phyloP scores from a whole-genome alignment of 2,329 filamentous ascomycete species.

The Arachnomyces sp. region DNA sequence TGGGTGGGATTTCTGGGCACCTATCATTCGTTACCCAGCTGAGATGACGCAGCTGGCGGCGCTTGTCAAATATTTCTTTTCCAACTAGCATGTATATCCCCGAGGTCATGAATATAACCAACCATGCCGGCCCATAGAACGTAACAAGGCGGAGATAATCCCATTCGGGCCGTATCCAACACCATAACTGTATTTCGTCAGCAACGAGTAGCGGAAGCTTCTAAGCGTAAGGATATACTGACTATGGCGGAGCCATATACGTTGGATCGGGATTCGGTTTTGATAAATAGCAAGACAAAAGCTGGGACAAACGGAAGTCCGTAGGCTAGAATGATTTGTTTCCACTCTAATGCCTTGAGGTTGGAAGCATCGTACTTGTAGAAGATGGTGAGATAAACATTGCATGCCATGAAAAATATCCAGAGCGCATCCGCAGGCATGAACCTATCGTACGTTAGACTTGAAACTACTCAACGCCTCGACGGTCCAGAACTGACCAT shows the following conservation, averaged over 20 bases:
- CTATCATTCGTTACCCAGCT: conserved; percentile 34
- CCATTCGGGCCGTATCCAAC: conserved; percentile 62
- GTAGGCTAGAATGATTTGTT: conserved; percentile 62
- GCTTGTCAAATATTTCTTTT: conserved; percentile 43
- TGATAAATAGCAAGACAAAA: conserved; percentile 58
- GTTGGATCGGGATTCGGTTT: conserved; percentile 42
- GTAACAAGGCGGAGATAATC: conserved; percentile 63
- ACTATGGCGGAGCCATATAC: conserved; percentile 66
- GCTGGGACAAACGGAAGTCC: conserved; percentile 64
- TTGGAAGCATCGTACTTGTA: conserved; percentile 58
- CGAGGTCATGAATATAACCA: conserved; percentile 32
- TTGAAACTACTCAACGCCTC: conserved; percentile 6
- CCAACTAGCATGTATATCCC: conserved; percentile 34
- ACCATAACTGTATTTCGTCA: conserved; percentile 57
- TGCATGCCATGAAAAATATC: conserved; percentile 75
- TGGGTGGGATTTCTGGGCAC: no score
- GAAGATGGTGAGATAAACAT: conserved; percentile 77
- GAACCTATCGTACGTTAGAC: conserved; percentile 47
- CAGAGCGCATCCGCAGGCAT: conserved; percentile 67
- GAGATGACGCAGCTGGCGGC: conserved; percentile 52
- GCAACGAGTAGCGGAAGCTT: not conserved
- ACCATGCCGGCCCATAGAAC: conserved; percentile 54
- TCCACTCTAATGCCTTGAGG: conserved; percentile 60
- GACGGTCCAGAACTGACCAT: conserved; percentile 50
- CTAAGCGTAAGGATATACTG: conserved; percentile 15